Conservation (phyloP, 2,329 filamentous ascomycete species). For the Ophiostoma angusticollis region DNA sequence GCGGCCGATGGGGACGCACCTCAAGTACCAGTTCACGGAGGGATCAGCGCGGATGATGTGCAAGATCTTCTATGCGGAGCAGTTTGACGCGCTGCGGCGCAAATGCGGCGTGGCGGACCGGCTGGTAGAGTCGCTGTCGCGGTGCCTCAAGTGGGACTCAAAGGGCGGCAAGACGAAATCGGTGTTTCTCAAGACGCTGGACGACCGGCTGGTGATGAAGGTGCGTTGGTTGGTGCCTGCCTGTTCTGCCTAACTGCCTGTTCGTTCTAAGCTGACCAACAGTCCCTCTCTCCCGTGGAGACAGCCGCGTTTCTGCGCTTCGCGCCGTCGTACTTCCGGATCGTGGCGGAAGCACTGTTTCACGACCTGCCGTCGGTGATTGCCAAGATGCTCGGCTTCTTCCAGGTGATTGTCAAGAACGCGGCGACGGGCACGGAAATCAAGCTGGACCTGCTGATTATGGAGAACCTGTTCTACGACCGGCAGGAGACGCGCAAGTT, state of each 20-base stretch:
- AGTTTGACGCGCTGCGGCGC: constrained; percentile 85
- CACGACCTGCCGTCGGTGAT: constrained; percentile 92
- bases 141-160: constrained; percentile 95
- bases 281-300: constrained; percentile 77
- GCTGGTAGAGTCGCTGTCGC: constrained; percentile 86
- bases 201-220: constrained; percentile 91
- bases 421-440: constrained; percentile 82
- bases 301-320: constrained; percentile 90
- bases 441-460: constrained; percentile 85
- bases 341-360: constrained; percentile 93
- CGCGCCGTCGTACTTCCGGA: constrained; percentile 90
- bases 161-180: constrained; percentile 97
- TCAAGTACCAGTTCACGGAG: constrained; percentile 92
- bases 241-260: too few species aligned
- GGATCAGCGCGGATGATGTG: constrained; percentile 91
- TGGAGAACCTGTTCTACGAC: constrained; percentile 98
- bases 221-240: too few species aligned
- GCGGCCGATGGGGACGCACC: constrained; percentile 75
- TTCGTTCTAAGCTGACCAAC: too few species aligned
- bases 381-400: constrained; percentile 98
- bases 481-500: constrained; percentile 80
- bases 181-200: constrained; percentile 89
- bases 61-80: constrained; percentile 97
- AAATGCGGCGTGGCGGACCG: constrained; percentile 90
- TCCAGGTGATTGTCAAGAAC: constrained; percentile 95